Evolutionary conservation across 768 basidiomycete species (phyloP).

Genomic region (Tylopilus vinaceipallidus): DNA sequence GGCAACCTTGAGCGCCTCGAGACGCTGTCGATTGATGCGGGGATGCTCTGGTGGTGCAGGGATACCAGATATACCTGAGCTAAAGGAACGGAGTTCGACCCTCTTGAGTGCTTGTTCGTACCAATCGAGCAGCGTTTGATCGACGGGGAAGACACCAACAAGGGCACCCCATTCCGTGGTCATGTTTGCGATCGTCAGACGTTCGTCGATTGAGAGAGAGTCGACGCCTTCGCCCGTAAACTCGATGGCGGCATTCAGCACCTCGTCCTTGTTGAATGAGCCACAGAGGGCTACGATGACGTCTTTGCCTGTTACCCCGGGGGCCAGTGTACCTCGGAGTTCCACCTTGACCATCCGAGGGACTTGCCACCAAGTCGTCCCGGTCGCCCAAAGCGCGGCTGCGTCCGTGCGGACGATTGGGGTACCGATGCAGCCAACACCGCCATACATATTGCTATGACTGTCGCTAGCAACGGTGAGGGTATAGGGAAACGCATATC

Average conservation of each 20-base stretch:
- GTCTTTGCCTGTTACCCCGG: constrained; percentile 96
- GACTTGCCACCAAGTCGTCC: constrained; percentile 99
- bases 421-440: constrained; percentile 95
- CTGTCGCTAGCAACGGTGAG: constrained; percentile 96
- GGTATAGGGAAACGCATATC: constrained; percentile 94
- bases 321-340: constrained; percentile 72
- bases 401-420: constrained; percentile 96
- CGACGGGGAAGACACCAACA: constrained; percentile 92
- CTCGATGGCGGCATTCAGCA: constrained; percentile 94
- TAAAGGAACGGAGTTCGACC: constrained; percentile 75
- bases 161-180: constrained; percentile 99
- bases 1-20: constrained; percentile 59
- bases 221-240: constrained; percentile 88
- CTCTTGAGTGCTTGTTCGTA: constrained; percentile 74
- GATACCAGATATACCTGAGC: constrained; percentile 44
- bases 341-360: constrained; percentile 96
- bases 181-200: constrained; percentile 98
- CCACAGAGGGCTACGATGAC: constrained; percentile 97
- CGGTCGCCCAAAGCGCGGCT: constrained; percentile 96
- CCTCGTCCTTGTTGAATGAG: constrained; percentile 94
- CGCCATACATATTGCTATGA: constrained; percentile 99
- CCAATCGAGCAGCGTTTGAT: constrained; percentile 79
- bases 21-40: constrained; percentile 72
- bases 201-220: constrained; percentile 81
- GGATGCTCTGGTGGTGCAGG: constrained; percentile 80